Base-by-base conservation (phyloP, 2,329 filamentous ascomycete species). In the Pseudocercospora musae region DNA sequence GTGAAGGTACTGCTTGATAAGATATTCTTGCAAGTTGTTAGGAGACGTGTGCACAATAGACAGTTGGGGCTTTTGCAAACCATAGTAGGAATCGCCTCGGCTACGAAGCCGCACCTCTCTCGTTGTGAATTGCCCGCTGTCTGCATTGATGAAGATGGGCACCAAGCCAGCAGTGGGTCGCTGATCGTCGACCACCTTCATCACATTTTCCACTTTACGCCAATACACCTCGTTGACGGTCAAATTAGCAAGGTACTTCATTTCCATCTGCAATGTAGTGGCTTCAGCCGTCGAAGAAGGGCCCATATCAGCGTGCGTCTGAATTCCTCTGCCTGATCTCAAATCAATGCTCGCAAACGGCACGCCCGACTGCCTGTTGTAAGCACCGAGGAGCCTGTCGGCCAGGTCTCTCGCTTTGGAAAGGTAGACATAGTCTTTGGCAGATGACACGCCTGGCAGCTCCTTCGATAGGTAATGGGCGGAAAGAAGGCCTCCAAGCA, bases 1-100 rank as follows among this genome's bases (percentile, higher is more conserved):
- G 77, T 99, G 95, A 18, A 97, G 83, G 74, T 96, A 98, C 76
- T 99, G 95, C 80, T 99, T 99, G 81, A 98, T 96, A 56, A 99
- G 86, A 76, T 99, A 99, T 78, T 99, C 29, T n/a, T 31, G 29
- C 7, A 31, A 9, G 9, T 8, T 8, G 9, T 31, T 11, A 31
- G 29, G 2, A 2, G 2, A 8, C 2, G 9, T 31, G 6, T 8
- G 8, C 29, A 8, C 29, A 31, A 31, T 27, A 11, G 29, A 31
- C 29, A 31, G 9, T 8, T 8, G 10, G 4, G 9, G 29, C 29
- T 31, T 11, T 9, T 31, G 9, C 29, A 31, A 11, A 31, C 29
- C 92, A 78, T 99, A 99, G 79, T 98, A 99, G 53, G 92, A 97
- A 79, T 99, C 95, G 50, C 95, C 95, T 65, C 95, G 87, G 75